Evolutionary conservation across 495 filamentous ascomycete species (phyloP), one percentile per base, ranked within the genome.

Genomic region (Penicillium longicatenatum): DNA sequence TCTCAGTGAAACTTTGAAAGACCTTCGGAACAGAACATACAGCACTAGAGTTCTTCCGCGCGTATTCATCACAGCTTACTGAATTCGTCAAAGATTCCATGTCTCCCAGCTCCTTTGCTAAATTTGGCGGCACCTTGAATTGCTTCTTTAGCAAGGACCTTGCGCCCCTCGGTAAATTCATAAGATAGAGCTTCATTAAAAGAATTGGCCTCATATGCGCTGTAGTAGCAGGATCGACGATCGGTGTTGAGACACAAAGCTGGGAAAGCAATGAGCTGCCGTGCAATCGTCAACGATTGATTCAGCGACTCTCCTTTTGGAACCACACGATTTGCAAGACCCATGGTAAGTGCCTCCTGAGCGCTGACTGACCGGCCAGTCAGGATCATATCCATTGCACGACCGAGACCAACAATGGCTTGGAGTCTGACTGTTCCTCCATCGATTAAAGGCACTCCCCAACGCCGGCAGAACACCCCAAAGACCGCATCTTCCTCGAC

Each of bases 341-440:
- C 79, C 71, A 82, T 80, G 4, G 50, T 19, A 5, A 79, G 54
- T n/a, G 78, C 80, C 52, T 82, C 78, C 43, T 73, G 50, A 26
- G 79, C 78, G 0, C 57, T 59, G 1, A 81, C 76, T 2, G 70
- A 52, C 0, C 80, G 67, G 16, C 80, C 78, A 0, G 80, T 83
- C 6, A 83, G 52, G 6, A 81, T 79, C 75, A 80, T 77, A 67
- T 82, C 80, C 31, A 80, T 55, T 5, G 79, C 78, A 9, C 79
- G 65, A 7, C 77, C 76, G 8, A 82, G 65, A 7, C 80, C 79
- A 45, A 83, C 65, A 48, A 81, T 73, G 7, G 73, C 72, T 52
- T 73, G 78, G 8, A 82, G 60, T 3, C 78, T 67, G 1, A 81
- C 77, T 0, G 77, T 82, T 17, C 77, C 79, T 5, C 79, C 75